Conservation (phyloP, 2,329 filamentous ascomycete species). For the Penicillium expansum region DNA sequence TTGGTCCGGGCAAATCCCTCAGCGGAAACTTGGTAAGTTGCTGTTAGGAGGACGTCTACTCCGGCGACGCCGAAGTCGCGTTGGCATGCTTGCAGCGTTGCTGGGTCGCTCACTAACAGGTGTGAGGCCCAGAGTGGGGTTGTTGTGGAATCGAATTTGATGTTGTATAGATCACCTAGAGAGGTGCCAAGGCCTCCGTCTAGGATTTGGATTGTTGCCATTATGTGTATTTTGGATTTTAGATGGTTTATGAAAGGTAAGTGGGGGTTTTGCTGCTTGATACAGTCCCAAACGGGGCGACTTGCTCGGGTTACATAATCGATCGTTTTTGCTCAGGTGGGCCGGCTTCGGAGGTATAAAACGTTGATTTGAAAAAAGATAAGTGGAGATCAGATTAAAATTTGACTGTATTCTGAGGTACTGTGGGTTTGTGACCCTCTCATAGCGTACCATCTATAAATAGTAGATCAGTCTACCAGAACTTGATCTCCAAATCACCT, state of each 20-base stretch:
- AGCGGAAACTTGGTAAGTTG: constrained; percentile 64
- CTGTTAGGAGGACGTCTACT: constrained; percentile 63
- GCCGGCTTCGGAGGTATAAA: neutral
- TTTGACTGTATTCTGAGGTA: neutral
- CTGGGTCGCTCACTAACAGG: constrained; percentile 55
- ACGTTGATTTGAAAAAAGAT: neutral
- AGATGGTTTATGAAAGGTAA: neutral
- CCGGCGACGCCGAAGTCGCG: constrained; percentile 55
- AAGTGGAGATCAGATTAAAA: neutral
- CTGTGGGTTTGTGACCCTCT: neutral
- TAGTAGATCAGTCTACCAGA: neutral
- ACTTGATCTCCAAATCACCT: neutral
- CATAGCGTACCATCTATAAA: neutral
- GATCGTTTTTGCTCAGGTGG: neutral
- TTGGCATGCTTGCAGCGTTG: constrained; percentile 56
- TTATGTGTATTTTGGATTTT: constrained; percentile 5
- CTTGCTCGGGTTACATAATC: constrained; percentile 3
- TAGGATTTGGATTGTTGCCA: constrained; percentile 50
- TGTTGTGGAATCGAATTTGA: constrained; percentile 49
- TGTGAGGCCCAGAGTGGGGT: constrained; percentile 67
- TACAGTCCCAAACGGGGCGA: neutral
- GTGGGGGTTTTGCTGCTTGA: constrained; percentile 8
- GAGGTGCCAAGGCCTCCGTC: constrained; percentile 68
- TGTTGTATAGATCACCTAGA: constrained; percentile 56
- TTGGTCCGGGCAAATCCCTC: constrained; percentile 56